phyloP scores from a whole-genome alignment of 352 stramenopile genomes.

The Globisporangium uncinulatum region DNA sequence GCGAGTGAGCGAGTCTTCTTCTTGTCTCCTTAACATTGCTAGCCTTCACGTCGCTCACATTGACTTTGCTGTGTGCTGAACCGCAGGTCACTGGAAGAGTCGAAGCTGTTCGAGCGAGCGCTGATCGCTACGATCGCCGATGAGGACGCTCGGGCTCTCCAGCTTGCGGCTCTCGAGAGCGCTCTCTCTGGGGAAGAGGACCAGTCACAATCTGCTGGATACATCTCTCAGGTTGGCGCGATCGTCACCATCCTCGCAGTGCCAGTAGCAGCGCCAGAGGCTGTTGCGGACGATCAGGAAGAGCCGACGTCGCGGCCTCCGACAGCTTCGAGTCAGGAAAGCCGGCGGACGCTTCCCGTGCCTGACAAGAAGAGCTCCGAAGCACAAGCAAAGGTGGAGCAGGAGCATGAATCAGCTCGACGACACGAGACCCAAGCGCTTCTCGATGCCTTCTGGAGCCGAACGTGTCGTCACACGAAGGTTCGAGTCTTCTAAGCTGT shows the following conservation, averaged over 20 bases:
- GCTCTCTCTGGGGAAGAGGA: slow-evolving; percentile 2
- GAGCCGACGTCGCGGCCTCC: not conserved
- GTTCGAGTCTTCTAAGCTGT: not conserved
- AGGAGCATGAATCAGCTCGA: slow-evolving; percentile 3
- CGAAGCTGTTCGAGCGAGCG: slow-evolving; percentile 44
- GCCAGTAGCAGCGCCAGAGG: not conserved
- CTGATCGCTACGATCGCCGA: slow-evolving; percentile 14
- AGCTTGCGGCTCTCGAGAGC: slow-evolving; percentile 9
- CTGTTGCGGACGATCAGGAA: not conserved
- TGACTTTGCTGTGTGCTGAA: not conserved
- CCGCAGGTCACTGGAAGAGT: slow-evolving; percentile 38
- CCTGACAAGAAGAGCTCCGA: slow-evolving; percentile 12
- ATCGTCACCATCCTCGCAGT: slow-evolving; percentile 5
- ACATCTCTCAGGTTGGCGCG: slow-evolving; percentile 3
- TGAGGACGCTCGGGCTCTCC: slow-evolving; percentile 7
- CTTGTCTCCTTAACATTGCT: not conserved
- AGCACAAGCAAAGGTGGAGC: not conserved
- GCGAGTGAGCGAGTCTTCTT: not conserved
- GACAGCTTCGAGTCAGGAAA: slow-evolving; percentile 3
- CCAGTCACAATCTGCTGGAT: not conserved
- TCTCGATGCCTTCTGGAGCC: slow-evolving; percentile 14
- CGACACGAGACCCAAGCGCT: slow-evolving; percentile 4
- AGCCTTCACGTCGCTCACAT: not conserved
- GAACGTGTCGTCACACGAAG: slow-evolving; percentile 8
- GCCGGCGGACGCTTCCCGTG: not conserved